phyloP scores from a whole-genome alignment of 768 basidiomycete species.

The Lactifluus hygrophoroides region DNA sequence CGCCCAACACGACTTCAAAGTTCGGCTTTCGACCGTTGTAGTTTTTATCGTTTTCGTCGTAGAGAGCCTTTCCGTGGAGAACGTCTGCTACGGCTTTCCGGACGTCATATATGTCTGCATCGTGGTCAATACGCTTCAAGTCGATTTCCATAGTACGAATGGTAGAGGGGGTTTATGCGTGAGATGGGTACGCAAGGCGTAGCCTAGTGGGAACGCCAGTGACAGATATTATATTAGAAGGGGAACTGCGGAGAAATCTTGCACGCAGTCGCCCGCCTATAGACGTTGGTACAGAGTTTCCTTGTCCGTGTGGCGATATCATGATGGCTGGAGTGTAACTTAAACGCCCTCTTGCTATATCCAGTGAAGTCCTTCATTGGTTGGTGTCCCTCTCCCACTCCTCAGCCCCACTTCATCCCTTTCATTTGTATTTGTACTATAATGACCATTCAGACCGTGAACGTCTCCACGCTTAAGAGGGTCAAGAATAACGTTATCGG shows the following conservation, averaged over 20 bases:
- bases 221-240: not conserved
- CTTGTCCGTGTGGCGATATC: no score
- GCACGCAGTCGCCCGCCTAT: not conserved
- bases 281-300: not conserved
- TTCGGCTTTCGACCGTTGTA: constrained; percentile 36
- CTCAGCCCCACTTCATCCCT: not conserved
- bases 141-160: constrained; percentile 33
- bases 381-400: no score
- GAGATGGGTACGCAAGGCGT: not conserved
- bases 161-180: not conserved
- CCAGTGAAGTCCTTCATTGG: no score
- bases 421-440: not conserved
- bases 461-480: constrained; percentile 44
- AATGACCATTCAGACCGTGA: constrained; percentile 26
- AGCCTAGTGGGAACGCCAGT: not conserved
- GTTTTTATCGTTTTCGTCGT: constrained; percentile 28
- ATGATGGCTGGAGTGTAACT: not conserved
- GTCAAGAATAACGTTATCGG: constrained; percentile 74
- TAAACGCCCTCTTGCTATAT: not conserved
- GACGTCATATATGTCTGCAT: constrained; percentile 46
- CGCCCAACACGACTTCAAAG: constrained; percentile 50
- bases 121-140: constrained; percentile 28
- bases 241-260: not conserved
- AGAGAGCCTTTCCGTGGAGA: constrained; percentile 49
- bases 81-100: constrained; percentile 46